These are phyloP conservation scores for Garcileccinum viscosum DNA, from an alignment of 1,284 basidiomycete genomes.

Conservation along the genomic window DNA sequence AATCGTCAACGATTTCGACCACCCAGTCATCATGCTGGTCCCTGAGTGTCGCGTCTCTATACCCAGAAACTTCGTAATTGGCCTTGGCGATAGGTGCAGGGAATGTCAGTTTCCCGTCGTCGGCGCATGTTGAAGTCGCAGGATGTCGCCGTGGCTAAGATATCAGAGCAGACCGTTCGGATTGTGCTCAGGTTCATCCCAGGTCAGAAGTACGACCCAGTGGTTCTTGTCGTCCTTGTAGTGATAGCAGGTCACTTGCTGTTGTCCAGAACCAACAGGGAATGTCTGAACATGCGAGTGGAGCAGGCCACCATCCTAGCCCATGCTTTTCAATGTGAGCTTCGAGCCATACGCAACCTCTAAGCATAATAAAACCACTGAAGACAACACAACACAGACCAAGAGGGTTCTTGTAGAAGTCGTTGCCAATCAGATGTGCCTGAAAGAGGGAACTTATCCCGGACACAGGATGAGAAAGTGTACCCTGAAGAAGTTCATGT, in stretches of 20 bases:
- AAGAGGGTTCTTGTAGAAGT: slow-evolving; percentile 87
- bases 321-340: slow-evolving; percentile 95
- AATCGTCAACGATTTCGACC: slow-evolving; percentile 94
- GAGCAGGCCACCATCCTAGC: slow-evolving; percentile 94
- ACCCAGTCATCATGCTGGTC: slow-evolving; percentile 92
- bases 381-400: slow-evolving; percentile 50
- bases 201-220: slow-evolving; percentile 82
- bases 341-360: slow-evolving; percentile 92
- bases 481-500: slow-evolving; percentile 93
- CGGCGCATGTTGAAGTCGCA: slow-evolving; percentile 82
- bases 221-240: slow-evolving; percentile 99
- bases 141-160: slow-evolving; percentile 78
- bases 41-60: slow-evolving; percentile 87
- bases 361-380: slow-evolving; percentile 35
- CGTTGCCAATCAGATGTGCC: slow-evolving; percentile 94
- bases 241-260: slow-evolving; percentile 99
- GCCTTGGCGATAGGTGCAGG: slow-evolving; percentile 90
- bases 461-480: slow-evolving; percentile 95
- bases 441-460: slow-evolving; percentile 98
- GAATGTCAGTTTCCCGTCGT: slow-evolving; percentile 93
- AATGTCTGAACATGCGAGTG: slow-evolving; percentile 97
- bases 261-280: slow-evolving; percentile 91
- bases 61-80: slow-evolving; percentile 91
- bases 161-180: slow-evolving; percentile 71
- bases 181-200: slow-evolving; percentile 76